phyloP scores from a whole-genome alignment of 768 basidiomycete genomes.

The Gelatoporia subvermispora region DNA sequence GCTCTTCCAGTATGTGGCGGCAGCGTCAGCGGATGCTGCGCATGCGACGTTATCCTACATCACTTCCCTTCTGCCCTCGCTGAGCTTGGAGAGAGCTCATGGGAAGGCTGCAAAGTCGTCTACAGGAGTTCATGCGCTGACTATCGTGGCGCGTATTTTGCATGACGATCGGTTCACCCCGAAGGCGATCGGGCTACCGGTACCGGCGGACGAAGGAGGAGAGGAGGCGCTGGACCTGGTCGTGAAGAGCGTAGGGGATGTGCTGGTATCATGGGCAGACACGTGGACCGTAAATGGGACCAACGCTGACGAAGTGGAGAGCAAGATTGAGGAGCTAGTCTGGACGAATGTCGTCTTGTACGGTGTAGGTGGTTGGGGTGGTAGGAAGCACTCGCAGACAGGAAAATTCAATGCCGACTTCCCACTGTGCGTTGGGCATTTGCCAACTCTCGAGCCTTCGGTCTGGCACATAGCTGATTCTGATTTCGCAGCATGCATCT shows the following conservation, averaged over 20 bases:
- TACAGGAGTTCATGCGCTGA: constrained; percentile 8
- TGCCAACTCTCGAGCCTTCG: no score
- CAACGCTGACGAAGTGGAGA: constrained; percentile 29
- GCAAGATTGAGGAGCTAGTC: constrained; percentile 60
- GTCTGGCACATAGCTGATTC: no score
- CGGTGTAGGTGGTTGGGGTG: constrained; percentile 49
- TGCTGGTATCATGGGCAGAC: constrained; percentile 5
- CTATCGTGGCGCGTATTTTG: constrained; percentile 10
- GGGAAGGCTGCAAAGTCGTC: neutral
- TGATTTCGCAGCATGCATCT: constrained; percentile 50
- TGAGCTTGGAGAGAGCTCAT: neutral
- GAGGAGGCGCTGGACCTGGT: constrained; percentile 10
- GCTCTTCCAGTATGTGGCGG: constrained; percentile 1
- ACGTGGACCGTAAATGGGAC: constrained; percentile 15
- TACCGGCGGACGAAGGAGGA: neutral
- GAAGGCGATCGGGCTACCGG: constrained; percentile 7
- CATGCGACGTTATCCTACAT: constrained; percentile 4
- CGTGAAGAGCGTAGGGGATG: constrained; percentile 6
- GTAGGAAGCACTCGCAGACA: constrained; percentile 22
- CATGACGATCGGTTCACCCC: constrained; percentile 12
- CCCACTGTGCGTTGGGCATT: constrained; percentile 51
- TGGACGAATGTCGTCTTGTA: constrained; percentile 52
- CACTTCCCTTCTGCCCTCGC: constrained; percentile 6
- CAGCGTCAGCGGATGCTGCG: neutral
- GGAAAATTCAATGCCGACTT: constrained; percentile 49